Evolutionary conservation across 176 grass and related monocot species (phyloP).

Genomic region (Urochloa ruziziensis): DNA sequence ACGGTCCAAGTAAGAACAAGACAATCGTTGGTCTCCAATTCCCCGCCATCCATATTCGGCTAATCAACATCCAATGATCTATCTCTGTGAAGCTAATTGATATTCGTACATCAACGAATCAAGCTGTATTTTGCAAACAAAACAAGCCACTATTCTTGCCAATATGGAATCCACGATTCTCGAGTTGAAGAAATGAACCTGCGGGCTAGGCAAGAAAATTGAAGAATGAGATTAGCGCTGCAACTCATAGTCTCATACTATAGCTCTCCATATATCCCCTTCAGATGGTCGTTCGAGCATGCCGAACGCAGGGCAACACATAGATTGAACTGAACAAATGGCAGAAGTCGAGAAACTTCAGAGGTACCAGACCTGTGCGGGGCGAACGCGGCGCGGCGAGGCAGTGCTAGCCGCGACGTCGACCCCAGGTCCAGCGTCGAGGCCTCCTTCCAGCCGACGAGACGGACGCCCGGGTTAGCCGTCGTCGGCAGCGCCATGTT

Average conservation of each 20-base stretch:
- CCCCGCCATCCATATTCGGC: not conserved
- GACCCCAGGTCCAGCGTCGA: not conserved
- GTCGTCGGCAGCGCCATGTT: constrained; percentile 14
- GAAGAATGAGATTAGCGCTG: not conserved
- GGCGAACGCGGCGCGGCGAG: not conserved
- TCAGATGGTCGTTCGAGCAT: not conserved
- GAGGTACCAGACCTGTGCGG: constrained; percentile 17
- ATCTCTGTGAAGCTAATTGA: not conserved
- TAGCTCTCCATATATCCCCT: not conserved
- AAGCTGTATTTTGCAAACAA: not conserved
- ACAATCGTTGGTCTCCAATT: not conserved
- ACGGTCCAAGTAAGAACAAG: not conserved
- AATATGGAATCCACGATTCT: not conserved
- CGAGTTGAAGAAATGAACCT: not conserved
- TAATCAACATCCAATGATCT: not conserved
- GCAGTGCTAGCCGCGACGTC: not conserved
- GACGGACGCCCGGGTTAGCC: constrained; percentile 13
- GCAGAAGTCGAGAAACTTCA: not conserved
- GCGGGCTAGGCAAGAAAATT: not conserved
- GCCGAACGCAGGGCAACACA: not conserved
- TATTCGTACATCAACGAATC: not conserved
- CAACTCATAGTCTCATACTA: not conserved
- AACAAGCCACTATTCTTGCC: not conserved
- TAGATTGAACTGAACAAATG: constrained; percentile 2
- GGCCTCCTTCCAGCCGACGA: constrained; percentile 18